Evolutionary conservation across 148 eudicot genomes (phyloP).

Genomic region (Heliosperma pusillum): DNA sequence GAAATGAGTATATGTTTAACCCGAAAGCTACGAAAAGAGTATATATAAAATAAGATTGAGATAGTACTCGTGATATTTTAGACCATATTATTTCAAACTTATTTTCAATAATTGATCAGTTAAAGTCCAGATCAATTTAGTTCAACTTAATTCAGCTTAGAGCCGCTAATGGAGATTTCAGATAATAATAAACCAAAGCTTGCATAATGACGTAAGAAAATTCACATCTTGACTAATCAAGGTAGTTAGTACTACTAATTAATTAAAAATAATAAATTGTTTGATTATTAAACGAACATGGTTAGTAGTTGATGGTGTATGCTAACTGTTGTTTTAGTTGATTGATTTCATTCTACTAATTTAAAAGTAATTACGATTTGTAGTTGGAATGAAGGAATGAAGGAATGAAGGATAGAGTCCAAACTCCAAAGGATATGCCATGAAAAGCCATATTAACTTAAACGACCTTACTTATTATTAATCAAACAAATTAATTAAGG

Average conservation of each 20-base stretch:
- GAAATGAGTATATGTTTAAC: too few species aligned
- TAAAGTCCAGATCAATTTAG: too few species aligned
- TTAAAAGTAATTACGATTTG: neutral
- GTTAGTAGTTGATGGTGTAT: neutral
- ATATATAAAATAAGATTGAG: too few species aligned
- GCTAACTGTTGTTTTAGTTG: neutral
- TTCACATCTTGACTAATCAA: neutral
- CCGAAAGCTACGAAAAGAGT: too few species aligned
- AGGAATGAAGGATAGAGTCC: neutral
- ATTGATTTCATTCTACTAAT: neutral
- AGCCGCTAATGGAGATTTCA: too few species aligned
- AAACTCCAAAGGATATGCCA: neutral
- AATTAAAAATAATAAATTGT: neutral
- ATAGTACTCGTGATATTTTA: too few species aligned
- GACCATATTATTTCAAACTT: too few species aligned
- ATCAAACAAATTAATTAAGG: too few species aligned
- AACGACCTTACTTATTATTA: neutral
- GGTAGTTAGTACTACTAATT: slow-evolving; percentile 3
- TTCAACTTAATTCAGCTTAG: too few species aligned
- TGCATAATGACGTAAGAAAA: neutral
- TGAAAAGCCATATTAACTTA: neutral
- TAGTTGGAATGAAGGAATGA: too few species aligned
- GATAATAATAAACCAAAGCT: too few species aligned
- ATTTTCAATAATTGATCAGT: too few species aligned
- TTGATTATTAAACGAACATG: neutral